A percentile compares a stretch with the other conserved stretches of the same genome.
These are phyloP conservation scores for Hibiscus trionum DNA, from an alignment of 345 rosid genomes.

Conservation along the genomic window DNA sequence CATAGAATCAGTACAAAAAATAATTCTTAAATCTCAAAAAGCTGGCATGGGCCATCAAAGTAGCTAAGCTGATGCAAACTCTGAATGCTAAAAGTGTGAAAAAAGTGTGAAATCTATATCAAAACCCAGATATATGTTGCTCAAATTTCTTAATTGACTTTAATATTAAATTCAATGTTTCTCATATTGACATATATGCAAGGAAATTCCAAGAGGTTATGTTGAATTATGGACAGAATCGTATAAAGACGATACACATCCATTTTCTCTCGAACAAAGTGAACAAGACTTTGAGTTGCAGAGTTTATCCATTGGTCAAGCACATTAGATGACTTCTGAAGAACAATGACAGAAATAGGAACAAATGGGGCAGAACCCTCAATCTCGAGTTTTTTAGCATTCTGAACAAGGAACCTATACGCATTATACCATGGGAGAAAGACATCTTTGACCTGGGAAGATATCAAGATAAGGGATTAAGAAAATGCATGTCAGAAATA, in stretches of 20 bases:
- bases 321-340: constrained; percentile 70
- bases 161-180: background rate
- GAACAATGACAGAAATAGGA: constrained; percentile 51
- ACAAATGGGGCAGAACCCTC: constrained; percentile 69
- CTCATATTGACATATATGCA: background rate
- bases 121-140: constrained; percentile 32
- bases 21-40: background rate
- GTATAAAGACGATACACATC: constrained; percentile 90
- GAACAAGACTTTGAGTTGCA: constrained; percentile 97
- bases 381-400: constrained; percentile 88
- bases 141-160: background rate
- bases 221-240: constrained; percentile 26
- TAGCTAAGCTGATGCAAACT: background rate
- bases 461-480: constrained; percentile 8
- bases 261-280: constrained; percentile 85
- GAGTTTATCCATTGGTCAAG: constrained; percentile 98
- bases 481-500: background rate
- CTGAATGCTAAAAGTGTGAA: background rate
- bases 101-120: background rate
- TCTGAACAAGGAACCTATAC: constrained; percentile 85
- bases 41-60: background rate
- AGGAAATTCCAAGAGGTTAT: background rate
- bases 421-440: constrained; percentile 99
- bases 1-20: background rate
- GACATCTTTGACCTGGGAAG: constrained; percentile 86